Percentiles rank a stretch among this genome's conserved stretches.
These are phyloP conservation scores for Flaveria bidentis DNA, from an alignment of 129 eudicot species.

Conservation along the genomic window DNA sequence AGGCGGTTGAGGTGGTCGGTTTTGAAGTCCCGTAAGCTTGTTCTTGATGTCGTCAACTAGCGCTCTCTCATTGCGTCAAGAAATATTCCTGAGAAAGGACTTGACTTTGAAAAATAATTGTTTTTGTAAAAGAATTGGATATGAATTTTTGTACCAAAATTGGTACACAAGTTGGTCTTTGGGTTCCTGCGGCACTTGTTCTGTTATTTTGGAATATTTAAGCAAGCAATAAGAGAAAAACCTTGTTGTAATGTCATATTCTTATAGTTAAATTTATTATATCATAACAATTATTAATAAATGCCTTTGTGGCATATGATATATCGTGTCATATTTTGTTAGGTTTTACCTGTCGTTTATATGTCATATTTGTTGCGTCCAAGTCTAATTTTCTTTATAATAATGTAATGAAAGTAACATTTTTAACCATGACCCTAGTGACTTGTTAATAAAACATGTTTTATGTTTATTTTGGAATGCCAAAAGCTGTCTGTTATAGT, in stretches of 20 bases:
- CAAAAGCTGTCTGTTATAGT: too few relatives aligned
- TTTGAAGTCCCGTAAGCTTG: conserved; percentile 76
- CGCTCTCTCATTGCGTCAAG: conserved; percentile 1
- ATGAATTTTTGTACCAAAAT: conserved; percentile 30
- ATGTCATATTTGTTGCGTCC: too few relatives aligned
- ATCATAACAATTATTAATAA: too few relatives aligned
- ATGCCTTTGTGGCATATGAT: too few relatives aligned
- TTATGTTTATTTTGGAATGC: too few relatives aligned
- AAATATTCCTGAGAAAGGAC: conserved; percentile 16
- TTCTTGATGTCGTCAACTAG: conserved; percentile 78
- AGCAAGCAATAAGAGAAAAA: conserved; percentile 37
- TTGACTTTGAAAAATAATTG: conserved; percentile 36
- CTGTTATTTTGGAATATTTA: conserved; percentile 23
- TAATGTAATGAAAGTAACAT: too few relatives aligned
- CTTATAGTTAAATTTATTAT: too few relatives aligned
- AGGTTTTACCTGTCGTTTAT: too few relatives aligned
- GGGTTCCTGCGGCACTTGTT: conserved; percentile 26
- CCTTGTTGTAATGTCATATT: neutral
- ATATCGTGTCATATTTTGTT: too few relatives aligned
- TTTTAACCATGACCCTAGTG: too few relatives aligned
- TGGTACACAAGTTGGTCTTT: conserved; percentile 33
- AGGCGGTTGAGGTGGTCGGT: conserved; percentile 83
- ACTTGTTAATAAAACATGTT: too few relatives aligned
- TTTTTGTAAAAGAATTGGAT: conserved; percentile 34
- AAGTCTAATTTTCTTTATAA: too few relatives aligned